phyloP scores from a whole-genome alignment of 2,329 filamentous ascomycete species.

The Trichoderma polysporum region DNA sequence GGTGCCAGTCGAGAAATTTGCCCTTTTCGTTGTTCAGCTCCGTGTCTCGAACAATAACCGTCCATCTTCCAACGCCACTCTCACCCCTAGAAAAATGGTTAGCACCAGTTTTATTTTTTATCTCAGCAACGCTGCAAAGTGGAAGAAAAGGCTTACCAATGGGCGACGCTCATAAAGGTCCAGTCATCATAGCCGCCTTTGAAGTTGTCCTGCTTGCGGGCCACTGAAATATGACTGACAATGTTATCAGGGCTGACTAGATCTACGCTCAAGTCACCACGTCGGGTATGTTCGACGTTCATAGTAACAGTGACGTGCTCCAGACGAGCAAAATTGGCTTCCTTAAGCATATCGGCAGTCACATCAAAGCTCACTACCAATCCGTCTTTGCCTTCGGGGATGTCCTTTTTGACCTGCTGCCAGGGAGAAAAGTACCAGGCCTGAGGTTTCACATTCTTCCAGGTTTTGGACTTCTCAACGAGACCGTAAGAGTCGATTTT shows the following conservation, averaged over 20 bases:
- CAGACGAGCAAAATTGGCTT: slow-evolving; percentile 79
- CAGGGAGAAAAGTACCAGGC: slow-evolving; percentile 93
- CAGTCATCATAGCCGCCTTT: slow-evolving; percentile 80
- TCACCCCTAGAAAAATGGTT: slow-evolving; percentile 67
- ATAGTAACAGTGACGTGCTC: slow-evolving; percentile 98
- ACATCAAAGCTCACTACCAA: slow-evolving; percentile 79
- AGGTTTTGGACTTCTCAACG: slow-evolving; percentile 81
- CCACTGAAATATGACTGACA: slow-evolving; percentile 77
- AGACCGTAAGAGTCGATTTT: slow-evolving; percentile 87
- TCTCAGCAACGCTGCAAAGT: not conserved
- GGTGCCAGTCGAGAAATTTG: slow-evolving; percentile 83
- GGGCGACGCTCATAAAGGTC: slow-evolving; percentile 98
- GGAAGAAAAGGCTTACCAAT: slow-evolving; percentile 64
- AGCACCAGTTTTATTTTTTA: not conserved
- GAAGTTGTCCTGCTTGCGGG: slow-evolving; percentile 67
- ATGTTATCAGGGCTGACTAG: slow-evolving; percentile 80
- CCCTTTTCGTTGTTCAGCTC: slow-evolving; percentile 74
- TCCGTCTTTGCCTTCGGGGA: slow-evolving; percentile 82
- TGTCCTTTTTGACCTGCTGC: slow-evolving; percentile 81
- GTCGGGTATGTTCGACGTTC: slow-evolving; percentile 85
- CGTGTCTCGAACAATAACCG: slow-evolving; percentile 83
- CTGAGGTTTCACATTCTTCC: slow-evolving; percentile 89
- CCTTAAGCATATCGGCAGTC: slow-evolving; percentile 74
- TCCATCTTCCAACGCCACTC: slow-evolving; percentile 84
- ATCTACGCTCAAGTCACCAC: slow-evolving; percentile 91